Evolutionary conservation across 208 protist genomes (phyloP).

Genomic region (Strigomonas oncopelti): DNA sequence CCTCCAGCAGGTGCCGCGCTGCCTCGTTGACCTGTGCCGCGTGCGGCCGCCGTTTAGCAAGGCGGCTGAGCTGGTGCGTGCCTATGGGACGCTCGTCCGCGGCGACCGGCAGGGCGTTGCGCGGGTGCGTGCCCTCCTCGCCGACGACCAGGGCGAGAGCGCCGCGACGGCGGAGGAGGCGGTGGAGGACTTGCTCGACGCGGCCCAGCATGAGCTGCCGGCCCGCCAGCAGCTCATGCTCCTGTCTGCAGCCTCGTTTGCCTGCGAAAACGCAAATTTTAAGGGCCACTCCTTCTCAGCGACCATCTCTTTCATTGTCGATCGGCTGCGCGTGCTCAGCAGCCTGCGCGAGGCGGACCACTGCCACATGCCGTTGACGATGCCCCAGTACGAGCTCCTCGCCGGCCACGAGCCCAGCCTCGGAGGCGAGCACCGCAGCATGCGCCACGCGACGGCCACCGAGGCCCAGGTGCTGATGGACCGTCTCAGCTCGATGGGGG

Average conservation of each 20-base stretch:
- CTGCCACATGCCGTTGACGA: slow-evolving; percentile 28
- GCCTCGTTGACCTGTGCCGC: slow-evolving; percentile 23
- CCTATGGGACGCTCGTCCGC: slow-evolving; percentile 15
- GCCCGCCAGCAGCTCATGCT: slow-evolving; percentile 39
- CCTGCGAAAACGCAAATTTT: slow-evolving; percentile 9
- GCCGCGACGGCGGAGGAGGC: background rate
- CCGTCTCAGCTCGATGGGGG: slow-evolving; percentile 24
- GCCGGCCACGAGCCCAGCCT: slow-evolving; percentile 4
- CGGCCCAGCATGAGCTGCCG: slow-evolving; percentile 30
- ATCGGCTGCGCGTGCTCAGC: slow-evolving; percentile 33
- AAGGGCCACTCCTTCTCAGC: background rate
- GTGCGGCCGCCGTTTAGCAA: slow-evolving; percentile 31
- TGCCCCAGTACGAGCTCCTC: slow-evolving; percentile 20
- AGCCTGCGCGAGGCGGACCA: slow-evolving; percentile 23
- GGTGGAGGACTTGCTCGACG: slow-evolving; percentile 35
- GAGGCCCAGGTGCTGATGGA: slow-evolving; percentile 43
- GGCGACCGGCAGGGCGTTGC: slow-evolving; percentile 4
- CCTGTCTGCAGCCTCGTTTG: slow-evolving; percentile 35
- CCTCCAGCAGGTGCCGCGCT: slow-evolving; percentile 22
- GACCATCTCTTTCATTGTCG: slow-evolving; percentile 24
- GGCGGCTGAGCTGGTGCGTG: slow-evolving; percentile 22
- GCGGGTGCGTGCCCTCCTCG: slow-evolving; percentile 3
- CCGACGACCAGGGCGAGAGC: background rate
- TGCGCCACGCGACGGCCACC: slow-evolving; percentile 5
- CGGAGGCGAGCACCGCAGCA: slow-evolving; percentile 6